Base-by-base conservation (phyloP, 2,329 filamentous ascomycete genomes). In the Colletotrichum melonis region DNA sequence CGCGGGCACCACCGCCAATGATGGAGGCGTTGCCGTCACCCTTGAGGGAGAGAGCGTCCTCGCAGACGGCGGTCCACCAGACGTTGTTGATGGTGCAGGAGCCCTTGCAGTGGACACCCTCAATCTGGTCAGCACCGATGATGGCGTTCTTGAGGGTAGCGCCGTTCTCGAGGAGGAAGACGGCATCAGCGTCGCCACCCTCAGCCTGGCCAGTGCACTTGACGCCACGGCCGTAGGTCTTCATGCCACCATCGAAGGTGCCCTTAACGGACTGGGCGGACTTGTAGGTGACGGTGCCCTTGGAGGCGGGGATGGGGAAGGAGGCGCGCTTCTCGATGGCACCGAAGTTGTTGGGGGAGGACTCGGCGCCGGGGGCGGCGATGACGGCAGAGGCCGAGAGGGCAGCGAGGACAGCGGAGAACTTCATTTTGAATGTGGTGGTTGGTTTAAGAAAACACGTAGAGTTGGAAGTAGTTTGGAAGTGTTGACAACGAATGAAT, bases 61-160 rank as follows among this genome's bases (percentile, higher is more conserved):
- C 85, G 72, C 85, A 86, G 60, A 87, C 85, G 32, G 86, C 82
- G 66, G 84, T 82, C 72, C 86, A 88, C 86, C 86, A 88, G 55
- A 87, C 86, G n/a, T 83, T 85, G 75, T 84, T 79, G 9, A 86
- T 76, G 2, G 77, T 86, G 76, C 85, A 86, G 1, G 79, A 60
- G 3, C 86, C 86, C 46, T 81, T 75, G 77, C 85, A 87, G 79
- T 87, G 84, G 5, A 87, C 80, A 32, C 85, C 85, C 76, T 87
- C 85, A n/a, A 78, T 79, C 69, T 87, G 84, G 76, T 86, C 79
- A 30, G 80, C 78, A 38, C 85, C 85, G 22, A 87, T 87, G 69
- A 87, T 84, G 26, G 84, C 85, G 72, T 87, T 87, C 60, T 78
- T 80, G 57, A 87, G 79, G 1, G 81, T 86, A 3, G 84, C 86